Evolutionary conservation across 202 grass and related monocot species (phyloP).

Genomic region (Setaria viridis): DNA sequence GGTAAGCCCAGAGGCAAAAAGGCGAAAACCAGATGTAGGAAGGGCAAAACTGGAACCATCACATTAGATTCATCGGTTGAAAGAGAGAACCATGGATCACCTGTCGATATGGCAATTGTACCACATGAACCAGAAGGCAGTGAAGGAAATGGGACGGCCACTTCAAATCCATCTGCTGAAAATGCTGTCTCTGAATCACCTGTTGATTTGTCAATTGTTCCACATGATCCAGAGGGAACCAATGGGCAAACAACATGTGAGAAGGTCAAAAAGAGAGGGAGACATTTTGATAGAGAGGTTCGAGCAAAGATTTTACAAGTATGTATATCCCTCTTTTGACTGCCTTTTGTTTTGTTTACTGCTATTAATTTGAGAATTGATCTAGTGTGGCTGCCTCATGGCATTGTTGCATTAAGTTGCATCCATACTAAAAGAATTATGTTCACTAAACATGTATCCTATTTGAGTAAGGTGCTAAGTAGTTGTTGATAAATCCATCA

Average conservation of each 20-base stretch:
- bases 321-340: conserved; percentile 21
- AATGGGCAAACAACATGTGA: conserved; percentile 40
- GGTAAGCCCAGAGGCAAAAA: conserved; percentile 38
- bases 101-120: conserved; percentile 28
- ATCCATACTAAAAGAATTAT: background rate
- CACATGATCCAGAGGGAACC: conserved; percentile 44
- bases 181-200: conserved; percentile 19
- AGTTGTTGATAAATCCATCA: conserved; percentile 19
- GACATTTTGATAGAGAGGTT: conserved; percentile 87
- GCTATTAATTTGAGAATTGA: conserved; percentile 14
- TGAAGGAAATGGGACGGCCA: conserved; percentile 32
- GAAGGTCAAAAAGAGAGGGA: conserved; percentile 85
- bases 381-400: conserved; percentile 13
- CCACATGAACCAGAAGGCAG: conserved; percentile 21
- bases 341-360: conserved; percentile 33
- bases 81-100: conserved; percentile 38
- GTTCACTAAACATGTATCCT: background rate
- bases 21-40: conserved; percentile 51
- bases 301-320: conserved; percentile 87
- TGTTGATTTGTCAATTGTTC: conserved; percentile 48
- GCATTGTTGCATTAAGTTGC: conserved; percentile 12
- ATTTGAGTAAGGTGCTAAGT: conserved; percentile 12
- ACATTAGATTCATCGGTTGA: conserved; percentile 33
- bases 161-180: conserved; percentile 43
- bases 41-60: conserved; percentile 23